These are phyloP conservation scores for Fusarium sp. DNA, from an alignment of 2,329 filamentous ascomycete genomes.

Conservation along the genomic window DNA sequence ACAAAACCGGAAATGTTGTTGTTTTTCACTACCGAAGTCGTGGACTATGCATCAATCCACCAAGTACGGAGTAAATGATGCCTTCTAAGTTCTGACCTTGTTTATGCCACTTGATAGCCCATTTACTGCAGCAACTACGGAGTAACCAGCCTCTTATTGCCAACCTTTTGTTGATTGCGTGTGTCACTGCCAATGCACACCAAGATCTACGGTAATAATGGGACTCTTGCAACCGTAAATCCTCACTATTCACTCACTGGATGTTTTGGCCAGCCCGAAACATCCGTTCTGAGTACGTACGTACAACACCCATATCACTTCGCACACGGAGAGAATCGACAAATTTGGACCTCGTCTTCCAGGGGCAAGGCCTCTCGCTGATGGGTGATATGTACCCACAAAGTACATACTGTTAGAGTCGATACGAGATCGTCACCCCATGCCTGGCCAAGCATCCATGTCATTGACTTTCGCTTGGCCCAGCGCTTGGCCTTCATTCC, in stretches of 20 bases:
- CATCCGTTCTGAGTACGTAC: conserved; percentile 12
- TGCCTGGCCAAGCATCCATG: conserved; percentile 16
- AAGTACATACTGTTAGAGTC: conserved; percentile 44
- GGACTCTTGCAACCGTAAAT: conserved; percentile 9
- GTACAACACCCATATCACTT: neutral
- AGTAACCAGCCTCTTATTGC: neutral
- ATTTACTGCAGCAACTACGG: neutral
- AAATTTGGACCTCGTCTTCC: conserved; percentile 22
- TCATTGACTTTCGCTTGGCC: conserved; percentile 27
- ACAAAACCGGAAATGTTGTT: conserved; percentile 24
- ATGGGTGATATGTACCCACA: conserved; percentile 11
- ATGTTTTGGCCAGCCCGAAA: conserved; percentile 25
- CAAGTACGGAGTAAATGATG: conserved; percentile 13
- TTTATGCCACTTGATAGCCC: neutral
- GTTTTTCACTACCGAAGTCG: conserved; percentile 7
- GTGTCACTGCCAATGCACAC: neutral
- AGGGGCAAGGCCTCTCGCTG: conserved; percentile 10
- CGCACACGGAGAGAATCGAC: neutral
- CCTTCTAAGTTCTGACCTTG: neutral
- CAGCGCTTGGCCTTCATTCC: conserved; percentile 31
- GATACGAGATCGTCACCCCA: conserved; percentile 45
- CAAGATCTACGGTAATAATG: conserved; percentile 14
- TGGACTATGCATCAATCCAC: conserved; percentile 18
- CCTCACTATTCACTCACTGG: conserved; percentile 1
- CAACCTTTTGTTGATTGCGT: conserved; percentile 12